Evolutionary conservation across 31 red algal species (phyloP), one percentile per base, ranked within the genome.

Genomic region (Endocladia muricata): DNA sequence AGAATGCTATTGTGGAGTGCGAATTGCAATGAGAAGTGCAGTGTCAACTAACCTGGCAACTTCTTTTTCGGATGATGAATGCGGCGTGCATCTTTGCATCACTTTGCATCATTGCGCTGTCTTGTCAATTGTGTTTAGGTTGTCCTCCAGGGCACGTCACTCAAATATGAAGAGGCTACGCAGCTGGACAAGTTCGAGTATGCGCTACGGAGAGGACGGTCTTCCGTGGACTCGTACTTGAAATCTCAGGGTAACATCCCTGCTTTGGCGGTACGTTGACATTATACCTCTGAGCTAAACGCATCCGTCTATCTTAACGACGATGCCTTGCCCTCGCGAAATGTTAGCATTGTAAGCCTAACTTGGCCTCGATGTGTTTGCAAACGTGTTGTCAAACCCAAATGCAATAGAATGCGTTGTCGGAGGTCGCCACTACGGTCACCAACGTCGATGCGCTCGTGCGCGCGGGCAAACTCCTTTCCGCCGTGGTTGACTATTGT

Each of bases 171-270:
- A 42, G 79, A 91, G 23, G 79, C 88, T 8, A 79, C 74, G 22
- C 49, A 57, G 47, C 79, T 91, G 55, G 88, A 91, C 57, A 78
- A 84, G 64, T 40, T 83, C 8, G 88, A 91, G 63, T 90, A 77
- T 55, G 77, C 86, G 4, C 69, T 79, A 13, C 80, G 77, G 33
- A 43, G 59, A 19, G 63, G 79, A 31, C 51, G 62, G 15, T 43
- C 77, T 34, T 51, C 79, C 21, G 63, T 76, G 22, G 56, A 79
- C 19, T 41, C 61, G 22, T 68, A 75, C 51, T 25, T 83, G 9
- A 55, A 38, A 6, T 67, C 78, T 41, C 34, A 42, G 15, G 67
- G 22, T 48, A 44, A 43, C 34, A 42, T 83, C 30, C 39, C 61
- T 7, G 37, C 25, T 44, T 34, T 79, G 56, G 44, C 86, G 79